Base-by-base conservation (phyloP, 2,329 filamentous ascomycete species). In the Capronia coronata region DNA sequence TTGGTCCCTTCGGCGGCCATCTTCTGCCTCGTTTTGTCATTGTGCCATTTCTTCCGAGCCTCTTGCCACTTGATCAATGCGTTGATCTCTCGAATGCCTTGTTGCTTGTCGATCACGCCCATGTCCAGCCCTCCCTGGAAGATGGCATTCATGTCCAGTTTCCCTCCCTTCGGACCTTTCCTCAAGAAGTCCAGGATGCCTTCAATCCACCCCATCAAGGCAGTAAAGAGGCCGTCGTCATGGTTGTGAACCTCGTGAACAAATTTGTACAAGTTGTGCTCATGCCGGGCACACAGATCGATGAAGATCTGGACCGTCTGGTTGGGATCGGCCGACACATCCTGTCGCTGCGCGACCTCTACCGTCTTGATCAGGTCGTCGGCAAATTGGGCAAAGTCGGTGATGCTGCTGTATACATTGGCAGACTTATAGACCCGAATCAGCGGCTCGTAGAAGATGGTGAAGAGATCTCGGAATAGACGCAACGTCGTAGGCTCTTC, bases 221-320 rank as follows among this genome's bases (percentile, higher is more conserved):
- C 87, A 29, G 89, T 90, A 62, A 98, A 98, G 1, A 98, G 79
- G 0, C 93, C 93, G 56, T 98, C 94, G 66, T 98, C 93, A 62
- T 98, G 91, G 5, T 87, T 83, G 64, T 98, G 93, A 1, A 98
- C 91, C 69, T 98, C 93, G 67, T 98, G 93, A 2, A 98, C 86
- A 66, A 98, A 98, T 67, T 95, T 97, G 77, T 97, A 98, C 65
- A 98, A 91, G 69, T 94, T 94, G 65, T 94, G 82, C 68, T 98
- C 88, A 66, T 98, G 93, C 37, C 93, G 82, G 59, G 87, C 85
- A 67, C 93, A 98, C 18, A 98, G 78, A 64, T 98, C 93, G 63
- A 98, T 98, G 64, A 98, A 98, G 13, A 89, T 85, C 66, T 98
- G 93, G 1, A 98, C 93, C 0, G 93, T 98, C 72, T 96, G 90